Evolutionary conservation across 2,329 filamentous ascomycete species (phyloP).

Genomic region (Sordariomycetes sp.): DNA sequence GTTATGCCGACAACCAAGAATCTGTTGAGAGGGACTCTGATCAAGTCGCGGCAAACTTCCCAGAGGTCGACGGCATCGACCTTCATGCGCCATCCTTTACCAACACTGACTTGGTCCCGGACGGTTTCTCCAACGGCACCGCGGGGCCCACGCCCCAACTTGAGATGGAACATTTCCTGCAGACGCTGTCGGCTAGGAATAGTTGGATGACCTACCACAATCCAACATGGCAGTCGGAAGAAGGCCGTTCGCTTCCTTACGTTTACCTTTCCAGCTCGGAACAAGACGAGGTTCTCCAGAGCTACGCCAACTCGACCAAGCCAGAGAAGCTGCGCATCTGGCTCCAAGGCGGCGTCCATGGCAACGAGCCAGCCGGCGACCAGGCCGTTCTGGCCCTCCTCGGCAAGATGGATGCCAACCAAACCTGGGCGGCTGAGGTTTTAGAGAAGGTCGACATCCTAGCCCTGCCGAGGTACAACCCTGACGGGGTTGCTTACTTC

Average conservation of each 20-base stretch:
- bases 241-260: conserved; percentile 12
- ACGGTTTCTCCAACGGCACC: conserved; percentile 15
- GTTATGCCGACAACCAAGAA: conserved; percentile 16
- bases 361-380: conserved; percentile 20
- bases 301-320: conserved; percentile 6
- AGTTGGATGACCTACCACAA: conserved; percentile 13
- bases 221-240: conserved; percentile 11
- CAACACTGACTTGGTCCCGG: conserved; percentile 11
- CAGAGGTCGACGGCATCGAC: conserved; percentile 10
- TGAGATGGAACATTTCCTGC: conserved; percentile 11
- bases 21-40: conserved; percentile 11
- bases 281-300: conserved; percentile 1
- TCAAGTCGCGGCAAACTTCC: conserved; percentile 13
- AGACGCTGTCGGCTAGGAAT: conserved; percentile 11
- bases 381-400: conserved; percentile 17
- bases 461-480: conserved; percentile 20
- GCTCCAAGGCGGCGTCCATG: conserved; percentile 15
- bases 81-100: conserved; percentile 16
- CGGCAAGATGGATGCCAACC: conserved; percentile 17
- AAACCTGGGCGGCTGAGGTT: conserved; percentile 15
- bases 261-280: conserved; percentile 6
- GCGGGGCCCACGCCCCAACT: conserved; percentile 15
- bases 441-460: conserved; percentile 17
- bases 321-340: conserved; percentile 17
- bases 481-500: conserved; percentile 21